A percentile compares a stretch with the other conserved stretches of the same genome.
phyloP scores from a whole-genome alignment of 352 stramenopile species.

The Pythium dissotocum region DNA sequence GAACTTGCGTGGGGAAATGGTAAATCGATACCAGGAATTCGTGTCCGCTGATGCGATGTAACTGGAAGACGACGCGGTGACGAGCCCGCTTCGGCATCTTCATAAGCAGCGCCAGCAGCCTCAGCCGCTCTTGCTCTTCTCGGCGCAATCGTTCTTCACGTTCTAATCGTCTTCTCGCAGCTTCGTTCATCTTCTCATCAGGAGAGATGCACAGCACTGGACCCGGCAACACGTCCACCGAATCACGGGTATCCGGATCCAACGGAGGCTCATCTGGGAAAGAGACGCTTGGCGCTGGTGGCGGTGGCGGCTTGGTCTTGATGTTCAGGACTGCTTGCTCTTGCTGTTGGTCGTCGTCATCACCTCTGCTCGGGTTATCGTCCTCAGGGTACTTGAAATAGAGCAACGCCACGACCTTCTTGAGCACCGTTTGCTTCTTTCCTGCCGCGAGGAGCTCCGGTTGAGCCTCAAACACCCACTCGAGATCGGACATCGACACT shows the following conservation, averaged over 20 bases:
- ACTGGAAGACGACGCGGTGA: conserved; percentile 47
- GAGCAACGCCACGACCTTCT: conserved; percentile 53
- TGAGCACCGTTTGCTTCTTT: conserved; percentile 52
- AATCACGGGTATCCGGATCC: neutral
- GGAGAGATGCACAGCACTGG: conserved; percentile 39
- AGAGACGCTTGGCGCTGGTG: neutral
- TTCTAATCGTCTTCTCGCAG: conserved; percentile 43
- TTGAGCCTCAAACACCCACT: conserved; percentile 48
- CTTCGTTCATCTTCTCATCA: conserved; percentile 47
- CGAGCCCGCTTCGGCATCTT: conserved; percentile 47
- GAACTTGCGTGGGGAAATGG: conserved; percentile 54
- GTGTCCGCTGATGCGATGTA: conserved; percentile 37
- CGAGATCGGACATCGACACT: conserved; percentile 58
- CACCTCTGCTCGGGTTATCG: neutral
- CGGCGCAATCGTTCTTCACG: conserved; percentile 48
- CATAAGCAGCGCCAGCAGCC: conserved; percentile 41
- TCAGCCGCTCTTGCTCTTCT: conserved; percentile 53
- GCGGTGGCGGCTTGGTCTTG: neutral
- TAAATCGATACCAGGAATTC: conserved; percentile 60
- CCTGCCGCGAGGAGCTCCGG: conserved; percentile 48
- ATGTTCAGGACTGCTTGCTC: neutral
- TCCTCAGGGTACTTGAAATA: conserved; percentile 61
- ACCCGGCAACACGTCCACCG: neutral
- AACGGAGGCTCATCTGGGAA: neutral
- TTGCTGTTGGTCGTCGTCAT: neutral